Percentiles rank a stretch among this genome's conserved stretches.
Evolutionary conservation across 768 basidiomycete genomes (phyloP).

Genomic region (Naganishia onofrii): DNA sequence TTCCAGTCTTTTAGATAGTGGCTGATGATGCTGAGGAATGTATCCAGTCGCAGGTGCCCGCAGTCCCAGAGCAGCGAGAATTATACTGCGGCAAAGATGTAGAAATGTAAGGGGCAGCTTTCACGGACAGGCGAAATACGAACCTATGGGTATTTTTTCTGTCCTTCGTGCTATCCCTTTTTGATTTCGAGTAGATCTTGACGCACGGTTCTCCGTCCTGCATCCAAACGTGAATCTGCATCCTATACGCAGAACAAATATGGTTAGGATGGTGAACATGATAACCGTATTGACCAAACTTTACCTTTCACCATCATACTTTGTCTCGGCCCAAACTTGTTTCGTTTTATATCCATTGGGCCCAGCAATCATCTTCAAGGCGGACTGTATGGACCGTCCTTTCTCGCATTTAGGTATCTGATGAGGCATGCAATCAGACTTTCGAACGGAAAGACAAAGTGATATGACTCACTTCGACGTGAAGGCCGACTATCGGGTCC

Average conservation of each 20-base stretch:
- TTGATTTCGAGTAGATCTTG: slow-evolving; percentile 83
- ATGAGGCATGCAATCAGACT: no score
- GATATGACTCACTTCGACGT: slow-evolving; percentile 60
- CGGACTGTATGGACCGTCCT: slow-evolving; percentile 63
- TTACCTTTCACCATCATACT: slow-evolving; percentile 85
- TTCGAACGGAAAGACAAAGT: not conserved
- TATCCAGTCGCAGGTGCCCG: not conserved
- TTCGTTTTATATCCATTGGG: slow-evolving; percentile 43
- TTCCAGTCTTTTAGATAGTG: slow-evolving; percentile 23
- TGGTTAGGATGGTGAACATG: not conserved
- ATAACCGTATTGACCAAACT: not conserved
- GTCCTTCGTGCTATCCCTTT: slow-evolving; percentile 75
- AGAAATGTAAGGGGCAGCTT: not conserved
- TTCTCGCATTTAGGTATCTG: slow-evolving; percentile 82
- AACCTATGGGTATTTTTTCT: slow-evolving; percentile 64
- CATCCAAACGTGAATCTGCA: slow-evolving; percentile 79
- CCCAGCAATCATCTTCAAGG: slow-evolving; percentile 55
- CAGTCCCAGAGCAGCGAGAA: slow-evolving; percentile 62
- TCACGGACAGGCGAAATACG: not conserved
- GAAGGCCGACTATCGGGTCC: slow-evolving; percentile 60
- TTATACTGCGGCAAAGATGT: slow-evolving; percentile 46
- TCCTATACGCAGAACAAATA: slow-evolving; percentile 46
- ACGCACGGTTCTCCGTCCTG: slow-evolving; percentile 56
- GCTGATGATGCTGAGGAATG: not conserved
- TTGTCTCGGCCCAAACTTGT: slow-evolving; percentile 79